A percentile compares a stretch with the other conserved stretches of the same genome.
Conservation (phyloP, 306 rosid genomes). For the Oemleria cerasiformis region DNA sequence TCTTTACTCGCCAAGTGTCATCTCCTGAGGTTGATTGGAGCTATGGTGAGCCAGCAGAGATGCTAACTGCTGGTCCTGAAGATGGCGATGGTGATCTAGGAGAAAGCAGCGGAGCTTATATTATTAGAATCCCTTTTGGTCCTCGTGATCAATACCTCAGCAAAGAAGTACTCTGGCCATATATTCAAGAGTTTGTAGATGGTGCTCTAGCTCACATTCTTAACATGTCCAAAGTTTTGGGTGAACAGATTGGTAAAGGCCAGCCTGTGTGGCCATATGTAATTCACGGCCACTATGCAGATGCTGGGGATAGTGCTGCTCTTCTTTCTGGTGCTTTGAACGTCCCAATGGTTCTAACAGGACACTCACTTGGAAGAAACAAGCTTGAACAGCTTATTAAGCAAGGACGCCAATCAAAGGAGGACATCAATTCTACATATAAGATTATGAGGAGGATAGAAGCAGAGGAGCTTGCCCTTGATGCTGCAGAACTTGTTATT, state of each 20-base stretch:
- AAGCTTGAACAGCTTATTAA: conserved; percentile 90
- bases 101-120: conserved; percentile 92
- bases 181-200: conserved; percentile 83
- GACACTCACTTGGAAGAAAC: conserved; percentile 90
- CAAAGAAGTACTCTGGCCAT: conserved; percentile 88
- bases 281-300: conserved; percentile 90
- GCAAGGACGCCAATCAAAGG: conserved; percentile 88
- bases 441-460: conserved; percentile 91
- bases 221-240: conserved; percentile 85
- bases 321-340: conserved; percentile 91
- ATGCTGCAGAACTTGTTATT: conserved; percentile 87
- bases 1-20: conserved; percentile 78
- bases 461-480: conserved; percentile 84
- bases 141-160: conserved; percentile 77
- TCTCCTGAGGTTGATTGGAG: conserved; percentile 91
- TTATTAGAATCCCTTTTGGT: conserved; percentile 82
- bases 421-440: conserved; percentile 84
- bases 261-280: conserved; percentile 93
- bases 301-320: conserved; percentile 91
- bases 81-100: conserved; percentile 61
- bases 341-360: conserved; percentile 87
- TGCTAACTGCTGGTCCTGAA: conserved; percentile 58
- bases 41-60: conserved; percentile 90
- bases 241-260: conserved; percentile 80
- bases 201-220: conserved; percentile 90